Evolutionary conservation across 1,284 basidiomycete genomes (phyloP), one percentile per base, ranked within the genome.

Genomic region (Polyporus tsugae): DNA sequence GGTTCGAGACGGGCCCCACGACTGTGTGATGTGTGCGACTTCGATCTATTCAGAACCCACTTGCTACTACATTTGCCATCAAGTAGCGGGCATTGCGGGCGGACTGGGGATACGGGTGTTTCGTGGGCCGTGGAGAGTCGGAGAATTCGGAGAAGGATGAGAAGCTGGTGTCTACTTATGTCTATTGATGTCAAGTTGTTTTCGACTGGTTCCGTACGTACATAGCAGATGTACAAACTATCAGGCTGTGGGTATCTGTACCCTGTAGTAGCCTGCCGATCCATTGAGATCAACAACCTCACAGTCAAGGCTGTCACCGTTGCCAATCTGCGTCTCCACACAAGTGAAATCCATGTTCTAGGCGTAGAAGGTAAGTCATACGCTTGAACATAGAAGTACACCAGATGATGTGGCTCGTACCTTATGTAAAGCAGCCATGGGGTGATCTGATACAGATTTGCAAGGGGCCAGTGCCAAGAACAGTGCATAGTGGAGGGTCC

Each of bases 301-400:
- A 75, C 93, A 95, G 79, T 97, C 95, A 13, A 87, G 81, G 69
- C 75, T 76, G 69, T 88, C 85, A 6, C 91, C 92, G 72, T 92
- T 85, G 19, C 93, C 94, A 67, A 95, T 89, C 78, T 95, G 94
- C 42, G 94, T 94, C 80, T 96, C 95, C 2, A 95, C 88, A 71
- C 93, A 93, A 36, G 90, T 87, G 75, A 95, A 90, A 75, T 96
- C 94, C 80, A 95, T 86, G 3, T 85, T 78, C 91, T 95, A 75
- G 25, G 61, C 44, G 25, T 10, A 9, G 55, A 60, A 52, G 29
- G 64, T 41, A 59, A 61, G 52, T 29, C 19, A 44, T 41, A 41
- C 38, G 33, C 38, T 52, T 33, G 44, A 15, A 29, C 41, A 25
- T 7, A 39, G 6, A 49, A 58, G 35, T 29, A 62, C 60, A 10